Evolutionary conservation across 2,329 filamentous ascomycete species (phyloP).

Genomic region (Aureobasidium sp.): DNA sequence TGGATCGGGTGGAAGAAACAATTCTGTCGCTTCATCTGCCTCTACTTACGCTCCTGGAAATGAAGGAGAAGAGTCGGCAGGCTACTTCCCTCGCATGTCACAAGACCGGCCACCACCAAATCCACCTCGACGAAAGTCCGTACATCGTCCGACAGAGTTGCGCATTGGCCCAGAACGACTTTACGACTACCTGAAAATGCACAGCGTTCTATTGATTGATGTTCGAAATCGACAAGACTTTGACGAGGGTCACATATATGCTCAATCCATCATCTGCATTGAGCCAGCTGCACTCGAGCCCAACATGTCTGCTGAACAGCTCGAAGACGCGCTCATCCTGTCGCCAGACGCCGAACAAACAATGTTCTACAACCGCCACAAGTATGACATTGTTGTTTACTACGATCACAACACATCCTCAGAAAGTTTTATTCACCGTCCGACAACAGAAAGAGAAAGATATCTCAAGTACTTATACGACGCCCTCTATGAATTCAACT

Average conservation of each 20-base stretch:
- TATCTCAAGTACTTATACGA: constrained; percentile 67
- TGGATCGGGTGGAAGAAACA: constrained; percentile 43
- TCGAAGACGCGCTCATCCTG: constrained; percentile 60
- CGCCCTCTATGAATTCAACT: constrained; percentile 76
- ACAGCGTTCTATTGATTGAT: constrained; percentile 72
- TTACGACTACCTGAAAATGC: constrained; percentile 58
- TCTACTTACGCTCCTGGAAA: constrained; percentile 31
- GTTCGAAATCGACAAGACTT: constrained; percentile 71
- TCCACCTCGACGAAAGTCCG: constrained; percentile 31
- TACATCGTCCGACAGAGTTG: constrained; percentile 45
- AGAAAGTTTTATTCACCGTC: constrained; percentile 45
- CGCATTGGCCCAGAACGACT: constrained; percentile 63
- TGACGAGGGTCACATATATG: constrained; percentile 82
- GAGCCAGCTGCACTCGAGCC: constrained; percentile 71
- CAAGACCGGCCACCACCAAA: constrained; percentile 13
- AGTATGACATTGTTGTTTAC: constrained; percentile 82
- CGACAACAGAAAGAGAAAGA: constrained; percentile 29
- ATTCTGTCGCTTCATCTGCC: constrained; percentile 36
- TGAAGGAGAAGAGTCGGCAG: constrained; percentile 22
- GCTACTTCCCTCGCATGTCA: constrained; percentile 31
- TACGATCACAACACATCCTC: constrained; percentile 67
- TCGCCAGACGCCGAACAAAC: constrained; percentile 65
- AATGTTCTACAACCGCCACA: constrained; percentile 62
- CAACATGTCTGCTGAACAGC: constrained; percentile 54
- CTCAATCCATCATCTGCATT: constrained; percentile 76